Conservation (phyloP, 2,329 filamentous ascomycete species). For the Botrytis medusae region DNA sequence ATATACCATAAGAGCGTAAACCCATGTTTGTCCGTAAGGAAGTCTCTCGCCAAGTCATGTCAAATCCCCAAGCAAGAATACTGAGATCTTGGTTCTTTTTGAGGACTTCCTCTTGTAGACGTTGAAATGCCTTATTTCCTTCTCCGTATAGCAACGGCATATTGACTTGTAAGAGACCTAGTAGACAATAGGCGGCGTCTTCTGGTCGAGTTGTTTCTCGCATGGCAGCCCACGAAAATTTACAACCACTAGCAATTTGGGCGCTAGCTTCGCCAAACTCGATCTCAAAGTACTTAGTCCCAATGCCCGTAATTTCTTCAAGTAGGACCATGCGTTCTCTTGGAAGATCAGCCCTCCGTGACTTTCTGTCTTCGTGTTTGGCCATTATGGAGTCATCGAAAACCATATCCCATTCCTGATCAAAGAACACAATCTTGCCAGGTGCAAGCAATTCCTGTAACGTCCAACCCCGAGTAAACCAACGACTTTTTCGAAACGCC, state of each 20-base stretch:
- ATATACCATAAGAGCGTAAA: not conserved
- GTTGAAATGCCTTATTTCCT: not conserved
- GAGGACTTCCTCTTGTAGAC: constrained; percentile 12
- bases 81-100: constrained; percentile 6
- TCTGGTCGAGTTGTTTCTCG: constrained; percentile 12
- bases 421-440: constrained; percentile 2
- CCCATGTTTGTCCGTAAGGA: not conserved
- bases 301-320: not conserved
- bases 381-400: not conserved
- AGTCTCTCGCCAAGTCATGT: not conserved
- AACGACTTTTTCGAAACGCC: constrained; percentile 5
- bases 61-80: constrained; percentile 18
- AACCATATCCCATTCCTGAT: not conserved
- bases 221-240: constrained; percentile 5
- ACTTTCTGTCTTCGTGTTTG: not conserved
- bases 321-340: not conserved
- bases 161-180: constrained; percentile 13
- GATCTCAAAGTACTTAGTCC: not conserved
- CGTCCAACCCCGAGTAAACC: constrained; percentile 21
- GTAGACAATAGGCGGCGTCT: constrained; percentile 17
- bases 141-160: constrained; percentile 5
- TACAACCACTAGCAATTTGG: not conserved
- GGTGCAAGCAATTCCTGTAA: constrained; percentile 19
- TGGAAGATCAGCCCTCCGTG: not conserved
- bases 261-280: not conserved